phyloP scores from a whole-genome alignment of 306 rosid species.

The Abrus pulchellus region DNA sequence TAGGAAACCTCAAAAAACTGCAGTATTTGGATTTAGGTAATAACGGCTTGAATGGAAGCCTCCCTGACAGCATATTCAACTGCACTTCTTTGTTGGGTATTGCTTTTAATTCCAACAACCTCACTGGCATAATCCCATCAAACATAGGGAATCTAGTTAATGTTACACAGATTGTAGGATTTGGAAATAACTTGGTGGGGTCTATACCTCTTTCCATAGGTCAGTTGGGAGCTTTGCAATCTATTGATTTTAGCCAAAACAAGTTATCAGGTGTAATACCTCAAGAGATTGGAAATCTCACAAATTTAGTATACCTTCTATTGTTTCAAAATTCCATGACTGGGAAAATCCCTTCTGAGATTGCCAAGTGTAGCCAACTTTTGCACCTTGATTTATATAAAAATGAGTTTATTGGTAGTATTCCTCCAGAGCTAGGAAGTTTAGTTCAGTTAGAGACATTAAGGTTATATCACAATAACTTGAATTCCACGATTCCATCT shows the following conservation, averaged over 20 bases:
- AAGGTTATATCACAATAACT: conserved; percentile 59
- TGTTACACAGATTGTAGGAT: conserved; percentile 53
- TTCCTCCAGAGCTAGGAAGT: conserved; percentile 76
- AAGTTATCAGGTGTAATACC: conserved; percentile 71
- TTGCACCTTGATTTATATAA: conserved; percentile 57
- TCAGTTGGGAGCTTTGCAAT: conserved; percentile 56
- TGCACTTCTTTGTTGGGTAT: conserved; percentile 67
- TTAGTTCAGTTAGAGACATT: conserved; percentile 61
- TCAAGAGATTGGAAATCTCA: conserved; percentile 68
- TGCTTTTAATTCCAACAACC: conserved; percentile 60
- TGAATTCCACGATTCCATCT: conserved; percentile 75
- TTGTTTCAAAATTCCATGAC: conserved; percentile 63
- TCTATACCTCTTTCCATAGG: conserved; percentile 78
- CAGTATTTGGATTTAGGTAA: conserved; percentile 61
- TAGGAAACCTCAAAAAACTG: conserved; percentile 63
- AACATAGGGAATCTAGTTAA: conserved; percentile 66
- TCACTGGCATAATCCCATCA: conserved; percentile 72
- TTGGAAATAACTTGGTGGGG: conserved; percentile 65
- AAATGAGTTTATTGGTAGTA: conserved; percentile 65
- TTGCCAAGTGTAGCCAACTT: conserved; percentile 68
- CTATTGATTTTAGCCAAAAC: conserved; percentile 74
- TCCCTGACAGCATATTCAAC: conserved; percentile 77
- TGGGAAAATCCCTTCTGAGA: conserved; percentile 74
- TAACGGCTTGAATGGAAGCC: conserved; percentile 69
- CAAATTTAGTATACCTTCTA: conserved; percentile 54